Base-by-base conservation (phyloP, 2,329 filamentous ascomycete species). In the Penicillium sp. region DNA sequence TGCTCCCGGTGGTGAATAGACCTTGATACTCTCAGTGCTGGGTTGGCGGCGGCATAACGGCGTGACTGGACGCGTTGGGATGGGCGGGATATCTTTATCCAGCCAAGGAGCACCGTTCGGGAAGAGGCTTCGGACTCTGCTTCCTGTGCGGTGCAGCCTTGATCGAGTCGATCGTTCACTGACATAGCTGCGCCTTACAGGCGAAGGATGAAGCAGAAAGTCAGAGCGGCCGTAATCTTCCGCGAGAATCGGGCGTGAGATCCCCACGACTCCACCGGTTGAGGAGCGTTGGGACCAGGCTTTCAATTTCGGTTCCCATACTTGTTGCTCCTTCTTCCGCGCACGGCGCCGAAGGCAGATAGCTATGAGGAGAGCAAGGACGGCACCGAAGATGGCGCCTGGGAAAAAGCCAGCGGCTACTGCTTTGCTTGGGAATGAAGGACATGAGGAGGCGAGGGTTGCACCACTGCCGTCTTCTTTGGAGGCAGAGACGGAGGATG, bases 311-410 rank as follows among this genome's bases (percentile, higher is more conserved):
- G 54, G 44, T 25, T 61, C 59, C 44, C 57, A 51, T 4, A 51
- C 53, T 32, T 58, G 53, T 24, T 58, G 54, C 44, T 56, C 50
- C 20, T 58, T 53, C 33, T 66, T 64, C 8, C 46, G 43, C 1
- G 47, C 31, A 20, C 58, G 58, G 25, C 48, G 51, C 42, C 72
- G 64, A 46, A 72, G 56, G 55, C 66, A 72, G 47, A 68, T 64
- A 32, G 68, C 58, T 47, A 83, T 64, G 67, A 76, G 56, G 77
- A 81, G 31, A 80, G 80, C 61, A 71, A 75, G 31, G 74, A 85
- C 41, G 69, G 69, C 66, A 6, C 75, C 75, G 25, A 70, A 63
- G n/a, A 74, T 45, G 13, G 72, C 59, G 5, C 75, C 75, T 3
- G 74, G 71, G 56, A 76, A 75, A 60, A 77, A 74, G 15, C 75